phyloP scores from a whole-genome alignment of 2,329 filamentous ascomycete species.

The Raffaelea albimanens region DNA sequence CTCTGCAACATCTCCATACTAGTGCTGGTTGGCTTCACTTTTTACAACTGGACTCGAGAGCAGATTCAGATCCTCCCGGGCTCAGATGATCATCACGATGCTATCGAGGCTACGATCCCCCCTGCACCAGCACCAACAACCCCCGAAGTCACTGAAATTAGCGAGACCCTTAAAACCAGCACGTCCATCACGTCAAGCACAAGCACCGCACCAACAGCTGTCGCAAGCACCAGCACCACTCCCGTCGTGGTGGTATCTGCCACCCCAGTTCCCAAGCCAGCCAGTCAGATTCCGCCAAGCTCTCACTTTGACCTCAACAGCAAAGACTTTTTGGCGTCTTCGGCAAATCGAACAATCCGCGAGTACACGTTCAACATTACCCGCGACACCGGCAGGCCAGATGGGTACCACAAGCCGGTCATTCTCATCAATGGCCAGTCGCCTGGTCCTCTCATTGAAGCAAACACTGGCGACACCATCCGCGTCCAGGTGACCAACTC shows the following conservation, averaged over 20 bases:
- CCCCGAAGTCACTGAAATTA: background rate
- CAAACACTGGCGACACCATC: slow-evolving; percentile 31
- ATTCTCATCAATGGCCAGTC: slow-evolving; percentile 30
- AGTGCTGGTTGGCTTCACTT: background rate
- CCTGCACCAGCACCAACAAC: background rate
- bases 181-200: background rate
- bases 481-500: slow-evolving; percentile 54
- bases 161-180: background rate
- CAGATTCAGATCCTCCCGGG: background rate
- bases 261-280: background rate
- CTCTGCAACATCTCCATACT: background rate
- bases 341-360: slow-evolving; percentile 10
- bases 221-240: too few relatives aligned
- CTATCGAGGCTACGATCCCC: background rate
- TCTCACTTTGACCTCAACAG: background rate
- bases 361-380: slow-evolving; percentile 24
- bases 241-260: too few relatives aligned
- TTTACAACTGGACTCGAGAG: background rate
- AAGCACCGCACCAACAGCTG: background rate
- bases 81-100: background rate
- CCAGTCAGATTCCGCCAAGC: background rate
- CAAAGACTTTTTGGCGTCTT: slow-evolving; percentile 18
- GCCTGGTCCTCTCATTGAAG: slow-evolving; percentile 34
- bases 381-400: slow-evolving; percentile 21
- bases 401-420: slow-evolving; percentile 27